Conservation (phyloP, 2,329 filamentous ascomycete genomes). For the Alternaria arbusti region DNA sequence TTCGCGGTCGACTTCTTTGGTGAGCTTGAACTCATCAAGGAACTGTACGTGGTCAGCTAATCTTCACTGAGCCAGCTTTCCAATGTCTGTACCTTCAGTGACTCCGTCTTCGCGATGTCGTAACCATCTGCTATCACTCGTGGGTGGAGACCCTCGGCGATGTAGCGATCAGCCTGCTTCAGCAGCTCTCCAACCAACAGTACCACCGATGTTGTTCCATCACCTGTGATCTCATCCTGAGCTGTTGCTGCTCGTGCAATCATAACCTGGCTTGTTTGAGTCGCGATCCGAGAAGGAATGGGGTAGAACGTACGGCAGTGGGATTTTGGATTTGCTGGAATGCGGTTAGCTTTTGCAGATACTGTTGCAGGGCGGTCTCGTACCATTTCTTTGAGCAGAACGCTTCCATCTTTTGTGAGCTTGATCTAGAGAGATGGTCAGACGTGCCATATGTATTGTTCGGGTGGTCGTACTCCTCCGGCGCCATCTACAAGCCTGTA, state of each 20-base stretch:
- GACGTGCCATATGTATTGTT: slow-evolving; percentile 11
- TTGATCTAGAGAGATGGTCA: slow-evolving; percentile 72
- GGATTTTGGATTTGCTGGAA: slow-evolving; percentile 91
- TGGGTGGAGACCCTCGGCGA: slow-evolving; percentile 94
- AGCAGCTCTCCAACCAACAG: slow-evolving; percentile 93
- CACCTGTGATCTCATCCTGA: slow-evolving; percentile 97
- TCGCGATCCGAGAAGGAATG: background rate
- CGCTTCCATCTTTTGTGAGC: slow-evolving; percentile 97
- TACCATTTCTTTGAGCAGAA: slow-evolving; percentile 72
- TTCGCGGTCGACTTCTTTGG: slow-evolving; percentile 88
- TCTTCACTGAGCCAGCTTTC: background rate
- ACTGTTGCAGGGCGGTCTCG: slow-evolving; percentile 23
- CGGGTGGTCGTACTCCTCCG: slow-evolving; percentile 57
- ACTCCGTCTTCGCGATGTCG: slow-evolving; percentile 92
- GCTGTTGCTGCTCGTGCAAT: slow-evolving; percentile 86
- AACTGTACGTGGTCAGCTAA: slow-evolving; percentile 63
- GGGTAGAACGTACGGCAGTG: slow-evolving; percentile 71
- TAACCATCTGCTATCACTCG: slow-evolving; percentile 97
- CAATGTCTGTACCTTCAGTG: slow-evolving; percentile 70
- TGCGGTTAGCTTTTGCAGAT: slow-evolving; percentile 15
- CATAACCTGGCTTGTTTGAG: slow-evolving; percentile 59
- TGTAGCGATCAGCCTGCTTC: slow-evolving; percentile 97
- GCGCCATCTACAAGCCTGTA: slow-evolving; percentile 67
- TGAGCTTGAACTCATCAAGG: slow-evolving; percentile 90
- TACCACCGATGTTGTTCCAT: slow-evolving; percentile 96